A percentile compares a stretch with the other conserved stretches of the same genome.
phyloP scores from a whole-genome alignment of 371 early-diverging fungal species.

The Mucor mucedo region DNA sequence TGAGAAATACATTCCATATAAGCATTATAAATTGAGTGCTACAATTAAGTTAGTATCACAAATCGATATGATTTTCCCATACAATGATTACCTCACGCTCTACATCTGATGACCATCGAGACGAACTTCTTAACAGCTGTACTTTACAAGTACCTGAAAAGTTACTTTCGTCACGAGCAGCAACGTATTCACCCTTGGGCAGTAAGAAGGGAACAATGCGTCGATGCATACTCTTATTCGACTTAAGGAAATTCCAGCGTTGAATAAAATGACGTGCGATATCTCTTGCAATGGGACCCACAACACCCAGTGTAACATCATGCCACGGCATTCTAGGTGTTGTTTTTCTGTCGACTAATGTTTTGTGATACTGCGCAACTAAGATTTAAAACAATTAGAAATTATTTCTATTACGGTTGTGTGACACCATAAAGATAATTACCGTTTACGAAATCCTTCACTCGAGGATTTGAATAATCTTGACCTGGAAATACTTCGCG shows the following conservation, averaged over 20 bases:
- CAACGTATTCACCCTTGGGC: slow-evolving; percentile 83
- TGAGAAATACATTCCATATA: slow-evolving; percentile 79
- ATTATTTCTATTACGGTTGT: background rate
- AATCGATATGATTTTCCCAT: background rate
- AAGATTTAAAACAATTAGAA: background rate
- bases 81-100: slow-evolving; percentile 49
- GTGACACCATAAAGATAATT: slow-evolving; percentile 2
- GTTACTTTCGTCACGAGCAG: slow-evolving; percentile 68
- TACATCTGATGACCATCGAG: slow-evolving; percentile 74
- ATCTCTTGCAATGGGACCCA: slow-evolving; percentile 82
- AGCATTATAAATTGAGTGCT: slow-evolving; percentile 86
- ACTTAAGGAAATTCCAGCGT: slow-evolving; percentile 90
- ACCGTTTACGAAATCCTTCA: slow-evolving; percentile 86
- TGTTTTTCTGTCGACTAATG: slow-evolving; percentile 61
- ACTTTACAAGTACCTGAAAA: slow-evolving; percentile 72
- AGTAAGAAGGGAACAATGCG: slow-evolving; percentile 71
- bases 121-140: slow-evolving; percentile 71
- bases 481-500: slow-evolving; percentile 77
- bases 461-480: slow-evolving; percentile 93
- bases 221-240: slow-evolving; percentile 68
- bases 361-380: slow-evolving; percentile 60
- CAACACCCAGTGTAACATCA: slow-evolving; percentile 82
- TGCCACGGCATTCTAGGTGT: slow-evolving; percentile 96
- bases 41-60: background rate
- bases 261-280: slow-evolving; percentile 90